These are phyloP conservation scores for Sporothrix phasma DNA, from an alignment of 2,329 filamentous ascomycete genomes.

Conservation along the genomic window DNA sequence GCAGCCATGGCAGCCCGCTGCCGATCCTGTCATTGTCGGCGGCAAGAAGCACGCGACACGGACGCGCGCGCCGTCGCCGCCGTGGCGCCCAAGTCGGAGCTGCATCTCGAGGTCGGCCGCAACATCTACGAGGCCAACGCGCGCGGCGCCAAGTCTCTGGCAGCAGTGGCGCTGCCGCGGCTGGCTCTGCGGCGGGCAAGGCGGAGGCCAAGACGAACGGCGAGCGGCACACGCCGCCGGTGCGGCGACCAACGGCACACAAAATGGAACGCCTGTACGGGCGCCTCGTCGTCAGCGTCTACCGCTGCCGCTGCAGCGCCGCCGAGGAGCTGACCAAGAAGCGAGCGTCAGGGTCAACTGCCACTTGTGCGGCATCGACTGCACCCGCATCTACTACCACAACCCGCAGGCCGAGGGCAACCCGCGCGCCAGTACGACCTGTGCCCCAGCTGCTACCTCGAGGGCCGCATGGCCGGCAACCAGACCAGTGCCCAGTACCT, in stretches of 20 bases:
- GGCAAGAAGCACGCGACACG: slow-evolving; percentile 55
- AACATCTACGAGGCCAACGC: slow-evolving; percentile 93
- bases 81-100: slow-evolving; percentile 61
- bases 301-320: slow-evolving; percentile 20
- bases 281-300: slow-evolving; percentile 23
- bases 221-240: slow-evolving; percentile 43
- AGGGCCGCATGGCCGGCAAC: slow-evolving; percentile 71
- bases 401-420: slow-evolving; percentile 46
- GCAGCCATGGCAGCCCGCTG: slow-evolving; percentile 87
- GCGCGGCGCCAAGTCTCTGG: slow-evolving; percentile 56
- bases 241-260: slow-evolving; percentile 53
- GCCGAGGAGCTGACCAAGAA: slow-evolving; percentile 55
- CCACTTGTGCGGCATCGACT: slow-evolving; percentile 86
- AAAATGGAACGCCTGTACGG: slow-evolving; percentile 21
- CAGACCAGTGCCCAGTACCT: slow-evolving; percentile 73
- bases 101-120: slow-evolving; percentile 85
- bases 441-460: slow-evolving; percentile 82
- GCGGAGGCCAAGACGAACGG: slow-evolving; percentile 65
- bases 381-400: slow-evolving; percentile 55
- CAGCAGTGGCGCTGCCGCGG: slow-evolving; percentile 35
- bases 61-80: slow-evolving; percentile 61
- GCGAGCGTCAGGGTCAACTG: slow-evolving; percentile 66
- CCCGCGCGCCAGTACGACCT: slow-evolving; percentile 72
- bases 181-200: slow-evolving; percentile 30
- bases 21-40: slow-evolving; percentile 57